These are phyloP conservation scores for Tricholoma flavovirens DNA, from an alignment of 768 basidiomycete species.

Conservation along the genomic window DNA sequence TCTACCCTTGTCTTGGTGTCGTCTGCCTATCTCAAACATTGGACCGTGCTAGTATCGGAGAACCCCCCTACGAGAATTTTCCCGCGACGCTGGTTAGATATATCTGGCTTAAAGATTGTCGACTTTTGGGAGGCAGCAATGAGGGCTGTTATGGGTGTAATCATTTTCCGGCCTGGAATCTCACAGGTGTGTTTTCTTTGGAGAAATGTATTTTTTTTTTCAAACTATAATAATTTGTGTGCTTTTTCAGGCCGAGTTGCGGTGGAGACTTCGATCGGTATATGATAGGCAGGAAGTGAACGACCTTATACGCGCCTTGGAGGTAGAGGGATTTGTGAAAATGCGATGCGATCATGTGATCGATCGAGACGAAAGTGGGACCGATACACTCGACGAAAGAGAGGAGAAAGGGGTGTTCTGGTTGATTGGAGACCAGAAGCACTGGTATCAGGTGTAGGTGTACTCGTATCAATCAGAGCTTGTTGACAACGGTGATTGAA, in stretches of 20 bases:
- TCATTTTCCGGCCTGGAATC: constrained; percentile 70
- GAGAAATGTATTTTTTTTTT: not conserved
- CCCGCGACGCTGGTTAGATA: constrained; percentile 76
- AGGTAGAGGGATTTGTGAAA: constrained; percentile 45
- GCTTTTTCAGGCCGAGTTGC: constrained; percentile 51
- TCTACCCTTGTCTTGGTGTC: constrained; percentile 48
- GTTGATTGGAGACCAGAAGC: constrained; percentile 48
- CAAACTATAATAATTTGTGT: not conserved
- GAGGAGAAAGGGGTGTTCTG: constrained; percentile 51
- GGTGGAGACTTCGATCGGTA: constrained; percentile 63
- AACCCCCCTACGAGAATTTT: constrained; percentile 40
- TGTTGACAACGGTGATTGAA: not conserved
- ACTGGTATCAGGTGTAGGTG: constrained; percentile 61
- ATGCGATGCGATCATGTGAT: constrained; percentile 22
- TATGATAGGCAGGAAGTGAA: constrained; percentile 73
- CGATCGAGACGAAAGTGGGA: constrained; percentile 12
- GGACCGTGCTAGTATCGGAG: constrained; percentile 53
- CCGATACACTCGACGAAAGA: constrained; percentile 37
- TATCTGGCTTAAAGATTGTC: constrained; percentile 52
- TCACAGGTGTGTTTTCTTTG: constrained; percentile 46
- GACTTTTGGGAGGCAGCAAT: constrained; percentile 72
- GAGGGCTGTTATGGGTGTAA: constrained; percentile 57
- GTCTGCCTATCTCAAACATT: constrained; percentile 41
- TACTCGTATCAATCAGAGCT: no score
- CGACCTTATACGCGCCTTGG: constrained; percentile 53